A percentile compares a stretch with the other conserved stretches of the same genome.
phyloP scores from a whole-genome alignment of 495 filamentous ascomycete genomes.

The Tuber brumale region DNA sequence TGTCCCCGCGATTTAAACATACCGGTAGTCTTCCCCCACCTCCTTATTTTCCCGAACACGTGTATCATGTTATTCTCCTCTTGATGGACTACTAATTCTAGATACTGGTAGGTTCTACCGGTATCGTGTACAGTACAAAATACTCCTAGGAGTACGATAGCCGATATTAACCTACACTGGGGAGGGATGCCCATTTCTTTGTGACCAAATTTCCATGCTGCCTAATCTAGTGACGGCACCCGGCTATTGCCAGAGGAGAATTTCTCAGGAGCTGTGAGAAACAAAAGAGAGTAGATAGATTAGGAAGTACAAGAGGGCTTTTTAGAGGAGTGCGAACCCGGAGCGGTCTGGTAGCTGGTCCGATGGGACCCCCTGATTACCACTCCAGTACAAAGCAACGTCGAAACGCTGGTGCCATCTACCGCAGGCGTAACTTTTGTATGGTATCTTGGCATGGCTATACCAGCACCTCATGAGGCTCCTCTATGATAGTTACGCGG shows the following conservation, averaged over 20 bases:
- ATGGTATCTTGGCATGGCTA: neutral
- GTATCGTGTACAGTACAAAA: neutral
- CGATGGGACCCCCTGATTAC: too few species aligned
- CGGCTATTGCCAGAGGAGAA: neutral
- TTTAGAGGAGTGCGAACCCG: neutral
- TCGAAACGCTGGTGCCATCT: too few species aligned
- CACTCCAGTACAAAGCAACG: neutral
- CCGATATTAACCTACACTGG: neutral
- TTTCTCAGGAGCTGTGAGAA: neutral
- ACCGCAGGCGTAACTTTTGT: neutral
- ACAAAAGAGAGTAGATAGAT: neutral
- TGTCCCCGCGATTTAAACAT: too few species aligned
- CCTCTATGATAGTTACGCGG: too few species aligned
- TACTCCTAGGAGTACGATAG: neutral
- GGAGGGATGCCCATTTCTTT: neutral
- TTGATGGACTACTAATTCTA: neutral
- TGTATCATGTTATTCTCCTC: too few species aligned
- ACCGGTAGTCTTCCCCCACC: too few species aligned
- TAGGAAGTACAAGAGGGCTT: neutral
- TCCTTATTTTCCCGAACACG: too few species aligned
- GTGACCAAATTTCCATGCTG: too few species aligned
- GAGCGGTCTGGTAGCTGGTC: too few species aligned
- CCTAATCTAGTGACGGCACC: too few species aligned
- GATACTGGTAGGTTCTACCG: neutral
- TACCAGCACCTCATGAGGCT: too few species aligned